Evolutionary conservation across 2,329 filamentous ascomycete genomes (phyloP), one percentile per base, ranked within the genome.

Genomic region (Parascedosporium putredinis): DNA sequence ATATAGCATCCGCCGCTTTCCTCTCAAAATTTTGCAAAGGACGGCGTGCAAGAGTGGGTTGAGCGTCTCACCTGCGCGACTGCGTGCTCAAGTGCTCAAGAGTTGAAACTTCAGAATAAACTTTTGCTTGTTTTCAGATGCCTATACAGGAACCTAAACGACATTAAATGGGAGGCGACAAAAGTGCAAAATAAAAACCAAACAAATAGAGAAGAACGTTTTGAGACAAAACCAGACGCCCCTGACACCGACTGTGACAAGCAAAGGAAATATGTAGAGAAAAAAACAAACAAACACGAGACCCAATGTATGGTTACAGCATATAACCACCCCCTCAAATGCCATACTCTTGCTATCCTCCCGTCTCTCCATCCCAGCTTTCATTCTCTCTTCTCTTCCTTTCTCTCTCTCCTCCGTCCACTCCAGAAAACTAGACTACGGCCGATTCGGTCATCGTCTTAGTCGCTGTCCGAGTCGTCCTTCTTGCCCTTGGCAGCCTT

Each of bases 401-500:
- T 9, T n/a, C 10, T 33, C 31, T 33, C 31, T n/a, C 14, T 18
- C 20, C 33, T 16, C 33, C 33, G n/a, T n/a, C n/a, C n/a, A n/a
- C n/a, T n/a, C n/a, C n/a, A n/a, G n/a, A n/a, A n/a, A n/a, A n/a
- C n/a, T n/a, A n/a, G n/a, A n/a, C n/a, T n/a, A n/a, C n/a, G n/a
- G n/a, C n/a, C n/a, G n/a, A n/a, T n/a, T n/a, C n/a, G n/a, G n/a
- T n/a, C n/a, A n/a, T 40, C 47, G 50, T 45, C 56, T 64, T 65
- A 77, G 50, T 77, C 74, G 57, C 73, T 76, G 59, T 76, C 27
- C n/a, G n/a, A n/a, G 27, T 31, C 73, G 52, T 73, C 71, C 54
- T 75, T 74, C 59, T 71, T 68, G 53, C 69, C 74, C 60, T 75
- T 67, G 54, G 67, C 66, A 36, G 70, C 70, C 61, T 77, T 79